These are phyloP conservation scores for Talaromyces sp. DNA, from an alignment of 2,329 filamentous ascomycete species.

Conservation along the genomic window DNA sequence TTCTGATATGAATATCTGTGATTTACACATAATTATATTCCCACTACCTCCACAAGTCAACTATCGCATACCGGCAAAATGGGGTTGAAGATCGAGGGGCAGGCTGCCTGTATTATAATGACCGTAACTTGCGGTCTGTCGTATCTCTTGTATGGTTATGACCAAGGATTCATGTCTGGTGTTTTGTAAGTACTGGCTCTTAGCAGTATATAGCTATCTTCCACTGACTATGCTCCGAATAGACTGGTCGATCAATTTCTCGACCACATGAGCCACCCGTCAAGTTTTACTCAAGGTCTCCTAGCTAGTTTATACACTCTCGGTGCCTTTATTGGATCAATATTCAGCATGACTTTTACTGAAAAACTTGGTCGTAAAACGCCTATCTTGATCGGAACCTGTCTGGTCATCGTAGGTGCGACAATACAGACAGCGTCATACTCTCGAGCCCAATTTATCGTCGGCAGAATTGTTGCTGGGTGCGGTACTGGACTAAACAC, in stretches of 20 bases:
- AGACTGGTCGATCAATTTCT: constrained; percentile 19
- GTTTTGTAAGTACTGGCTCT: constrained; percentile 11
- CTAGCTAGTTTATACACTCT: constrained; percentile 16
- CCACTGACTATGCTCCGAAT: background rate
- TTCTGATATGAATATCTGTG: background rate
- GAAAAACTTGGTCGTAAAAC: constrained; percentile 20
- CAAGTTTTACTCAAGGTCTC: constrained; percentile 3
- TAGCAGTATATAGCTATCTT: background rate
- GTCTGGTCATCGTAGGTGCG: constrained; percentile 21
- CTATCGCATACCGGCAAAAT: background rate
- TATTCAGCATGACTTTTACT: constrained; percentile 16
- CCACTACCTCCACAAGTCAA: background rate
- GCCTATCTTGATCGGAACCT: constrained; percentile 15
- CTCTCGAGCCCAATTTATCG: constrained; percentile 27
- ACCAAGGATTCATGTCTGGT: constrained; percentile 14
- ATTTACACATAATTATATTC: background rate
- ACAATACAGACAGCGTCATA: constrained; percentile 22
- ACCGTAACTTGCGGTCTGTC: constrained; percentile 3
- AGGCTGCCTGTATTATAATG: background rate
- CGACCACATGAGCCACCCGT: constrained; percentile 11
- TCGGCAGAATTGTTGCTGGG: constrained; percentile 47
- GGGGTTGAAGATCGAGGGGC: constrained; percentile 1
- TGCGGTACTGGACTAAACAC: constrained; percentile 34
- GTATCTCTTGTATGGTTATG: constrained; percentile 6
- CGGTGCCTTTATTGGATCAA: constrained; percentile 24